Evolutionary conservation across 2,329 filamentous ascomycete species (phyloP).

Genomic region (Chrysoporthe puriensis): DNA sequence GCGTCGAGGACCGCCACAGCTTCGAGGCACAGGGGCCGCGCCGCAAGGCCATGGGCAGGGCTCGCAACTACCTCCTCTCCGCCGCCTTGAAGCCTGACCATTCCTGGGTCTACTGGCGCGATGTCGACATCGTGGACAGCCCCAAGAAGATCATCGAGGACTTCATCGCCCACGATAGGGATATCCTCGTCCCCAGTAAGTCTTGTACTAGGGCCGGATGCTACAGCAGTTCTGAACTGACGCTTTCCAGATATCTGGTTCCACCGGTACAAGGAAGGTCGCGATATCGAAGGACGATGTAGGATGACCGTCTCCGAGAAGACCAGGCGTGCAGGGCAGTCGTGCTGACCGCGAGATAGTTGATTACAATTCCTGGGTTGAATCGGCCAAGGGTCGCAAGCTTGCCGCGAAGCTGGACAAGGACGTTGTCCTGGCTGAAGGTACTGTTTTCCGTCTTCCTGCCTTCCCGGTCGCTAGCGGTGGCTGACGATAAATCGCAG

Average conservation of each 20-base stretch:
- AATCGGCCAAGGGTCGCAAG: slow-evolving; percentile 81
- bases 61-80: slow-evolving; percentile 88
- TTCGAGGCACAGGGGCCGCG: slow-evolving; percentile 88
- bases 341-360: slow-evolving; percentile 54
- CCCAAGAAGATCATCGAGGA: slow-evolving; percentile 88
- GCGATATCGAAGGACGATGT: slow-evolving; percentile 95
- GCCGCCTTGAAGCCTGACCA: slow-evolving; percentile 89
- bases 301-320: slow-evolving; percentile 44
- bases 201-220: slow-evolving; percentile 29
- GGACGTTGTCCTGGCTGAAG: slow-evolving; percentile 86
- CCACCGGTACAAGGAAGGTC: slow-evolving; percentile 79
- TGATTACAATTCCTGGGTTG: slow-evolving; percentile 99
- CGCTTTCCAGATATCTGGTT: slow-evolving; percentile 83
- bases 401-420: slow-evolving; percentile 75
- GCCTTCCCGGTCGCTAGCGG: background rate
- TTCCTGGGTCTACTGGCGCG: slow-evolving; percentile 98
- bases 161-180: slow-evolving; percentile 90
- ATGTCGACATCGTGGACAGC: slow-evolving; percentile 94
- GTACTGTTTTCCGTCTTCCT: slow-evolving; percentile 45
- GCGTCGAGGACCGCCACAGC: slow-evolving; percentile 80
- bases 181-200: slow-evolving; percentile 94
- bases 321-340: background rate
- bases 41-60: slow-evolving; percentile 85
- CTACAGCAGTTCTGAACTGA: slow-evolving; percentile 34
- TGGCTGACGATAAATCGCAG: slow-evolving; percentile 45